Percentiles rank a stretch among this genome's conserved stretches.
These are phyloP conservation scores for Hyphopichia burtonii DNA, from an alignment of 1,139 yeast genomes.

Conservation along the genomic window DNA sequence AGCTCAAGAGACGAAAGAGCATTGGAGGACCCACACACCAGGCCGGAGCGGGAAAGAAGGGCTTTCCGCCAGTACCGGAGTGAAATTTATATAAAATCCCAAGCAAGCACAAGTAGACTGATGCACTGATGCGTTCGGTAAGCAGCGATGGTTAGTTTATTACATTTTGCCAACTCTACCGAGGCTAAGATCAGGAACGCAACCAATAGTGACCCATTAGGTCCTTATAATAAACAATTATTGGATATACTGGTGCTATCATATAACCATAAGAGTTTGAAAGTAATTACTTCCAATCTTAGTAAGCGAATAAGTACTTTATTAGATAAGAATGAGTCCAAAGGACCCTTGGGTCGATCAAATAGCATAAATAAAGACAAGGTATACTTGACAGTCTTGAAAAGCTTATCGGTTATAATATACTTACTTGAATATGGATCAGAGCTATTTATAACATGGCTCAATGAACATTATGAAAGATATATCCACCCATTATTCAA, in stretches of 20 bases:
- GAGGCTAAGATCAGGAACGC: constrained; percentile 19
- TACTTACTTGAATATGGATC: constrained; percentile 42
- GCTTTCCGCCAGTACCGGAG: no score
- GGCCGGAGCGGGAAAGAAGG: no score
- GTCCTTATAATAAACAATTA: constrained; percentile 40
- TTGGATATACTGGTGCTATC: constrained; percentile 33
- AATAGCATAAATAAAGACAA: constrained; percentile 4
- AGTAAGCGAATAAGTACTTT: not conserved
- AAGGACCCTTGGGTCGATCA: not conserved
- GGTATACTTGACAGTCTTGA: constrained; percentile 16
- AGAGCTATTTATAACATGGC: constrained; percentile 31
- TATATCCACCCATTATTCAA: constrained; percentile 12
- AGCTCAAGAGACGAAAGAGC: no score
- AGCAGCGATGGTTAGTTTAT: constrained; percentile 3
- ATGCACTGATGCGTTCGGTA: no score
- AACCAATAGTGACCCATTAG: constrained; percentile 38
- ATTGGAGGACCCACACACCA: no score
- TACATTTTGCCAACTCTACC: constrained; percentile 10
- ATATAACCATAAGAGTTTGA: constrained; percentile 13
- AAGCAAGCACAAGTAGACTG: no score
- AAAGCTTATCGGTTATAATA: constrained; percentile 34
- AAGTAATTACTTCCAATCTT: not conserved
- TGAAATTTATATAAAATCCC: no score
- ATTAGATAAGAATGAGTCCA: not conserved
- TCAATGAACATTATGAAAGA: constrained; percentile 11